Evolutionary conservation across 768 basidiomycete species (phyloP).

Genomic region (Agaricus blazei): DNA sequence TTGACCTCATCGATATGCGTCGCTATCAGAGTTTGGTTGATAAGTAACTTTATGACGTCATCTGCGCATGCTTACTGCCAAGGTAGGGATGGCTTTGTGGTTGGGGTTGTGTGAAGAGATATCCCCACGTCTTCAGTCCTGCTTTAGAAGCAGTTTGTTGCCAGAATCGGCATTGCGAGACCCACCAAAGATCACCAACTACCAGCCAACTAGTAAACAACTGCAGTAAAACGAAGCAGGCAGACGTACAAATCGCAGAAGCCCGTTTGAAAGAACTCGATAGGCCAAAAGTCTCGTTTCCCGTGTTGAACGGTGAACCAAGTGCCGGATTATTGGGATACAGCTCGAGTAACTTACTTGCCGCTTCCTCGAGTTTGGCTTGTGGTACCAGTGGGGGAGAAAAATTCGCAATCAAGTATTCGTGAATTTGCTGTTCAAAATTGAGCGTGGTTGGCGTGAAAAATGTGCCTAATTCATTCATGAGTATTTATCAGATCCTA

Average conservation of each 20-base stretch:
- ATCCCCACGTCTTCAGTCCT: constrained; percentile 35
- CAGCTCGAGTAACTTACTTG: constrained; percentile 24
- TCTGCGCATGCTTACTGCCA: constrained; percentile 22
- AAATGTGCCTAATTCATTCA: constrained; percentile 23
- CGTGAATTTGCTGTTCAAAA: constrained; percentile 20
- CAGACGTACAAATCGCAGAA: constrained; percentile 23
- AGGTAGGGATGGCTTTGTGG: constrained; percentile 15
- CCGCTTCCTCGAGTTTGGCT: constrained; percentile 15
- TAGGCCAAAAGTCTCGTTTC: constrained; percentile 39
- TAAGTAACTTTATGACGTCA: not conserved
- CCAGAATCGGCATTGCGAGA: constrained; percentile 32
- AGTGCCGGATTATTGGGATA: constrained; percentile 37
- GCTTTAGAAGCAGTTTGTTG: constrained; percentile 31
- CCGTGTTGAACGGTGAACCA: constrained; percentile 43
- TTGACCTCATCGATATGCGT: constrained; percentile 21
- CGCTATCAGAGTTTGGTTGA: not conserved
- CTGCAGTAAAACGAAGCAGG: not conserved
- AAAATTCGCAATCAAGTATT: constrained; percentile 19
- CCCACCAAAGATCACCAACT: constrained; percentile 35
- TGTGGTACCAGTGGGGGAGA: constrained; percentile 23
- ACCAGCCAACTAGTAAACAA: not conserved
- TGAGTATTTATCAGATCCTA: too few species aligned
- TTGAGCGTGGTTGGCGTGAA: constrained; percentile 24
- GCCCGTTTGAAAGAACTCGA: constrained; percentile 26
- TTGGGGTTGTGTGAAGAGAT: constrained; percentile 38